Evolutionary conservation across 305 asterid species (phyloP), one percentile per base, ranked within the genome.

Genomic region (Fraxinus platypoda): DNA sequence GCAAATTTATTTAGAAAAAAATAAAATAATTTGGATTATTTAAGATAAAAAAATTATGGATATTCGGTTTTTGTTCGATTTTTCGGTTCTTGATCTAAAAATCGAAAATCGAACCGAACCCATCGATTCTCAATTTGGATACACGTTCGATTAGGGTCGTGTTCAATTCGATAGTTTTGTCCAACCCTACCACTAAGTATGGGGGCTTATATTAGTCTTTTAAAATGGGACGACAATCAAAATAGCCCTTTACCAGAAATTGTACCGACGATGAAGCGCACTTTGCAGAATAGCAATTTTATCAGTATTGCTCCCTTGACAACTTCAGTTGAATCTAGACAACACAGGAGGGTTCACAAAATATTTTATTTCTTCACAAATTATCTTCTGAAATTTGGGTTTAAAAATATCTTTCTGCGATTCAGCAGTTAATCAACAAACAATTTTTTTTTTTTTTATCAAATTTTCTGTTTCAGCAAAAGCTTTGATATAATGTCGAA

Each of bases 331-430:
- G 34, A 26, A 26, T 11, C 33, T 17, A 26, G 68, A 23, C 28
- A 59, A 59, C 28, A 59, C 30, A 1, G 70, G 68, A 57, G 8
- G 74, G 34, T 66, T 25, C 37, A 66, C 33, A 26, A 66, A 12
- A 26, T 66, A 13, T 66, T 66, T 13, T 28, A 6, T 66, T 66
- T 66, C n/a, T 26, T 26, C 34, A 28, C 34, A 8, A 25, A 66
- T 11, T 26, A 66, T 66, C 74, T 28, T 66, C 30, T 66, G 74
- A 25, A 26, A 68, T 68, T 28, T 68, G 74, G 37, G 37, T 15
- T 21, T 30, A 46, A 78, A 71, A 37, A 9, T 78, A 78, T 81
- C 83, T 81, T 64, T 38, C 37, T 59, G 64, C 81, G 64, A 78
- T 66, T 52, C 11, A 66, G 73, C n/a, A 8, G 19, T 43, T 26